Base-by-base conservation (phyloP, 257 asterid species). In the Fraxinus anomala region DNA sequence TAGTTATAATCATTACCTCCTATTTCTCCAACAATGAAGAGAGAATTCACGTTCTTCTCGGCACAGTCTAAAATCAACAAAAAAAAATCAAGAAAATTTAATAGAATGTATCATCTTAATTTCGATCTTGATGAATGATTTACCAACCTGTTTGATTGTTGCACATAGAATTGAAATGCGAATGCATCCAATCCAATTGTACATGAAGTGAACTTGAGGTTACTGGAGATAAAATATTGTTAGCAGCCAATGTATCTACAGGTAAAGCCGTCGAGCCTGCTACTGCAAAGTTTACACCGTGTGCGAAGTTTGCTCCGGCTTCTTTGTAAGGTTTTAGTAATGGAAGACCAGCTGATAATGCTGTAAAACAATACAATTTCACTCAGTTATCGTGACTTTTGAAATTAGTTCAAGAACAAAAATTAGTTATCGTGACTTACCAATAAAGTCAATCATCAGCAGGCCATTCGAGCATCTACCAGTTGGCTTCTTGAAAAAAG, bases 211-310 rank as follows among this genome's bases (percentile, higher is more conserved):
- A 69, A 37, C 80, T 79, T 19, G 49, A 76, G 11, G 83, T 79
- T 0, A 71, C 80, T 2, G 76, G 47, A 47, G 76, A 51, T 0
- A 44, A 0, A 26, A 79, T 73, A 9, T 61, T 54, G 13, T 77
- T 59, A 2, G 67, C 40, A 11, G 77, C 83, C 67, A 81, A 5
- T 16, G 70, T 34, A 16, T 54, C 51, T 13, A 79, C 12, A 1
- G 79, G 68, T 21, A 76, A 68, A 2, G 88, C 83, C 13, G 83
- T 81, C 31, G 84, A 76, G 9, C 88, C 86, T 5, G 83, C 85
- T 2, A 76, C 82, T 0, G 85, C 88, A 68, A 80, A 83, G 4
- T 80, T 80, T 24, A 21, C 79, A 47, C 83, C 83, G 14, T 74
- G 51, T 0, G 24, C 1, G 21, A 80, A 80, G 75, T 74, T 40